Evolutionary conservation across 23 red algal genomes (phyloP), one percentile per base, ranked within the genome.

Genomic region (Gracilaria gracilis): DNA sequence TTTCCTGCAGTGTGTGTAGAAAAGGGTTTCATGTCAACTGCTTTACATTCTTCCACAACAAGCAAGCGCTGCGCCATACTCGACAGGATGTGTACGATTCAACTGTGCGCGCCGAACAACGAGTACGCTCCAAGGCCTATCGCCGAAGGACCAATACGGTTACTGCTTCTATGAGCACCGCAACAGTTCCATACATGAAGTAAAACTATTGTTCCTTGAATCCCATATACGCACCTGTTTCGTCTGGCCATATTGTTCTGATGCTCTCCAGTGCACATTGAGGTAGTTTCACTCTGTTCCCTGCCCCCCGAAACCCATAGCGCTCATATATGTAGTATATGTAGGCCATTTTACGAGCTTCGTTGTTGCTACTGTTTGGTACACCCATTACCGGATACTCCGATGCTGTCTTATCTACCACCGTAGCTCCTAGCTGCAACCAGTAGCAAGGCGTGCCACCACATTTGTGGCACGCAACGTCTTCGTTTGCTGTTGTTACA

Each of bases 11-110:
- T 34, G 27, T 35, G 25, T 71, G 66, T 19, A 71, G 11, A 39
- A 17, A 34, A 36, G 35, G 66, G 66, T 71, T 71, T 25, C 66
- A 71, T 35, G 66, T 71, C 4, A 71, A 71, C 28, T 71, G 66
- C 66, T 71, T 71, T 39, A 3, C n/a, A 5, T 71, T 71, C 19
- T 71, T 71, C 35, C 66, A 71, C 66, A 17, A 71, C 31, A 71
- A 71, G 31, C 12, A 71, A 29, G 1, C 15, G 15, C 25, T 71
- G 3, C 28, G 19, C 5, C 3, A 71, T 5, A 36, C 27, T 24
- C 28, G 28, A 9, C 66, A 9, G 2, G 66, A 71, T 71, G 35
- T 71, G 1, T 71, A 37, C 27, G 66, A 71, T 2, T 17, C 66
- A 36, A 36, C 35, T 16, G 3, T 19, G 9, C 4, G 12, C 4